Base-by-base conservation (phyloP, 148 eudicot species). In the Nepenthes mirabilis region DNA sequence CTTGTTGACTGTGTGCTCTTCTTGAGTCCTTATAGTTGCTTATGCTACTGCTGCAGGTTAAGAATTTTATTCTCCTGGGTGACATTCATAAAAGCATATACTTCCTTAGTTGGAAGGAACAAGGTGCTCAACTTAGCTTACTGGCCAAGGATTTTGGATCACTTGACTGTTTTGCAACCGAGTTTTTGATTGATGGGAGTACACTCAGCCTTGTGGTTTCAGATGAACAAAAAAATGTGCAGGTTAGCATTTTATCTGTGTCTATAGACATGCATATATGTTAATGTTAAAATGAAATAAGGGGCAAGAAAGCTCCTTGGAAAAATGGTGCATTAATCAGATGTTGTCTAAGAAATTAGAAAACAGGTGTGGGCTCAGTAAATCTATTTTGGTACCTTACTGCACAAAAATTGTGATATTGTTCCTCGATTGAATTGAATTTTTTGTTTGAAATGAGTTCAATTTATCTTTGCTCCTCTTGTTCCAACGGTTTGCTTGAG, bases 21-120 rank as follows among this genome's bases (percentile, higher is more conserved):
- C 5, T 33, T 59, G n/a, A n/a, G 8, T 40, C 8, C 5, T 55
- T 55, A 33, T 33, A 32, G 11, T 33, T 55, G 35, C 13, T 23
- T 32, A 55, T 6, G 6, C 14, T 52, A 32, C 23, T 52, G 14
- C 65, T 79, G 69, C 79, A 91, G 98, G 98, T 91, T 48, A 91
- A 91, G 68, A 91, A 91, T 80, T 91, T 91, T 71, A 85, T 91
- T 70, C 98, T 91, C 53, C 72, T 91, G 35, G 98, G 98, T 36
- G 98, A 91, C 71, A 75, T 88, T 63, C 98, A 91, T 81, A 88
- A 83, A 74, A 91, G 98, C 70, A 82, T 91, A 72, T 88, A 83
- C 71, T 91, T 91, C 55, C 86, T 88, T 65, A 91, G 82, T 76
- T 91, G 98, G 98, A 91, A 91, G 77, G 98, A 91, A 66, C 95